These are phyloP conservation scores for Closterium sp. DNA, from an alignment of 139 green algal genomes.

Conservation along the genomic window DNA sequence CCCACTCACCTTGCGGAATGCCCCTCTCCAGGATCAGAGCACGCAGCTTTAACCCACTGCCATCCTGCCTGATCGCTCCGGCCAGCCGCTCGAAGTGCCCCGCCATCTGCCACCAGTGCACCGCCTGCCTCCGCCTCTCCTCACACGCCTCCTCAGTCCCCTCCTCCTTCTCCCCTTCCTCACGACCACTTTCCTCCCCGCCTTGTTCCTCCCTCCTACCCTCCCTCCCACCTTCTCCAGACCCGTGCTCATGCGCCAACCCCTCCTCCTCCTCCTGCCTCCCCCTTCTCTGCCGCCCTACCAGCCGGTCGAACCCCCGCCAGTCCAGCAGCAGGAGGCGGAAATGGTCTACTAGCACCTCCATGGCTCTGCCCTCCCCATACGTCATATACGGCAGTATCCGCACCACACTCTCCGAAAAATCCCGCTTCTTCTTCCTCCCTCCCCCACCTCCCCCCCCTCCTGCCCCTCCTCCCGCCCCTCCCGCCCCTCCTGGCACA, in stretches of 20 bases:
- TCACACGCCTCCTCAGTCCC: too few species aligned
- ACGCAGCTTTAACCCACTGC: slow-evolving; percentile 30
- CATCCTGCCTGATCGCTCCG: slow-evolving; percentile 23
- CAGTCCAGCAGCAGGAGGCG: background rate
- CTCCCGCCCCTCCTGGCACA: background rate
- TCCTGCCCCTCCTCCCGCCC: background rate
- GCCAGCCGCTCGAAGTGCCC: slow-evolving; percentile 44
- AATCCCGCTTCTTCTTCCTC: background rate
- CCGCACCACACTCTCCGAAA: slow-evolving; percentile 55
- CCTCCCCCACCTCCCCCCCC: background rate
- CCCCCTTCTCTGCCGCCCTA: background rate
- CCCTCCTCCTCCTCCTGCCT: background rate
- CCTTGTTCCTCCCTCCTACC: too few species aligned
- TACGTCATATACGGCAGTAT: slow-evolving; percentile 63
- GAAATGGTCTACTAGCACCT: slow-evolving; percentile 61
- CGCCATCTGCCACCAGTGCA: background rate
- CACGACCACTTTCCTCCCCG: too few species aligned
- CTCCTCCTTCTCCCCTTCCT: too few species aligned
- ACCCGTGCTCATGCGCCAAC: background rate
- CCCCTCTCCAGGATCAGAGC: slow-evolving; percentile 52
- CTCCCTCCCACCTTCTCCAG: too few species aligned
- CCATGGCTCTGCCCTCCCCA: slow-evolving; percentile 56
- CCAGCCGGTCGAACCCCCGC: background rate
- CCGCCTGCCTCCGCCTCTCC: background rate
- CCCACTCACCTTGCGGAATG: too few species aligned